Conservation (phyloP, 495 filamentous ascomycete species). For the Cryomyces minteri region DNA sequence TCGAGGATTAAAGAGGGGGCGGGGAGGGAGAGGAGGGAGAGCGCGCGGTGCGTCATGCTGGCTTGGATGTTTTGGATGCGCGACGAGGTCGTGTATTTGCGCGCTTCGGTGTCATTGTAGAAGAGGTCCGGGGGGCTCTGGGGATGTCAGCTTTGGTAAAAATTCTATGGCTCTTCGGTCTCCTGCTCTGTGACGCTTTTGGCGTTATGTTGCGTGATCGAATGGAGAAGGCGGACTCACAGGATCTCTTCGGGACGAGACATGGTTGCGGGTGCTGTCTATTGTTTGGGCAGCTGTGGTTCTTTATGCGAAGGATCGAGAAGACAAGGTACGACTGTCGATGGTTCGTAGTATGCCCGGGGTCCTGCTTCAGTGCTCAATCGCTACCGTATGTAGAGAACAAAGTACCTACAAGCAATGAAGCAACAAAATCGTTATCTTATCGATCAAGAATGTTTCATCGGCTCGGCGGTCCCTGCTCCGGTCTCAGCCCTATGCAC, state of each 20-base stretch:
- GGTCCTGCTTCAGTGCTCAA: too few species aligned
- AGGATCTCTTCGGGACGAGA: constrained; percentile 90
- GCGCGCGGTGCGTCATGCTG: constrained; percentile 80
- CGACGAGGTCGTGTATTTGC: constrained; percentile 93
- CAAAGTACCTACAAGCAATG: too few species aligned
- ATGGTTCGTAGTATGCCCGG: too few species aligned
- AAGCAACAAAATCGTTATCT: too few species aligned
- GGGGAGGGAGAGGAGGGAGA: constrained; percentile 71
- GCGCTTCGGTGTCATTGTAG: constrained; percentile 88
- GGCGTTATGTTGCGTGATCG: background rate
- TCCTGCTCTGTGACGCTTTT: too few species aligned
- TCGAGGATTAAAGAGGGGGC: constrained; percentile 79
- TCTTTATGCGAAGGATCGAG: too few species aligned
- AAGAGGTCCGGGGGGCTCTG: constrained; percentile 83
- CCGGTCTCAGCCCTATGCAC: background rate
- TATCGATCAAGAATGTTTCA: too few species aligned
- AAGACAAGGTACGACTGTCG: too few species aligned
- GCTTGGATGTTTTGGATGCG: constrained; percentile 91
- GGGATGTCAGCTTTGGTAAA: background rate
- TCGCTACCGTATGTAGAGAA: too few species aligned
- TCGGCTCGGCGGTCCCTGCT: too few species aligned
- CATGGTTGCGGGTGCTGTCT: constrained; percentile 34
- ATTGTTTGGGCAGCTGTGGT: too few species aligned
- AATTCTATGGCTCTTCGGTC: background rate
- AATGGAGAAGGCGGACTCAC: constrained; percentile 26